These are phyloP conservation scores for Delphinella strobiligena DNA, from an alignment of 2,329 filamentous ascomycete genomes.

Conservation along the genomic window DNA sequence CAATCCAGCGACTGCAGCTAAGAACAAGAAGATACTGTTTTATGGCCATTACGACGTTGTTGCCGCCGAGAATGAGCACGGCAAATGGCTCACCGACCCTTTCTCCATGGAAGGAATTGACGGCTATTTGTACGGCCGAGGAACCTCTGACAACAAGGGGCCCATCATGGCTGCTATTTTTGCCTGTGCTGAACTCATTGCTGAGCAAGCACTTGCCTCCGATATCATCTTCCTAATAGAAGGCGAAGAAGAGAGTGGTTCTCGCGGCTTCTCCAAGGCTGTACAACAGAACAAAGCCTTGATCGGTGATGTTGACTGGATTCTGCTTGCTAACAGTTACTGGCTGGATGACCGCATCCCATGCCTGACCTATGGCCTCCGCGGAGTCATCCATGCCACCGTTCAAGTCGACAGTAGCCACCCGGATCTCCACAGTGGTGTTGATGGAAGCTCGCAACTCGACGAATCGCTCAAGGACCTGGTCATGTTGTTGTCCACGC, in stretches of 20 bases:
- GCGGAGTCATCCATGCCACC: conserved; percentile 88
- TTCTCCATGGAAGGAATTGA: conserved; percentile 84
- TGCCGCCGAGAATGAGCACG: conserved; percentile 67
- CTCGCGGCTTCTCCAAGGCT: conserved; percentile 76
- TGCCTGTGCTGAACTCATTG: conserved; percentile 77
- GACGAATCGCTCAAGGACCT: conserved; percentile 90
- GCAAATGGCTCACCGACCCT: conserved; percentile 77
- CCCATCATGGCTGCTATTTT: conserved; percentile 90
- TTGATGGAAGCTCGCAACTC: conserved; percentile 84
- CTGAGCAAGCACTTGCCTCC: conserved; percentile 70
- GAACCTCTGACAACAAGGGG: conserved; percentile 96
- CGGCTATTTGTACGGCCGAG: conserved; percentile 87
- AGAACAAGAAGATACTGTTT: conserved; percentile 79
- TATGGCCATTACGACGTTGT: conserved; percentile 99
- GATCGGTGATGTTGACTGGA: conserved; percentile 88
- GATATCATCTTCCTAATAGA: conserved; percentile 93
- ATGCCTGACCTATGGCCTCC: conserved; percentile 85
- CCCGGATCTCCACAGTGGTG: conserved; percentile 86
- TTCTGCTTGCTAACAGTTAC: conserved; percentile 92
- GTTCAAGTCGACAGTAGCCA: conserved; percentile 75
- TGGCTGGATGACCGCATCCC: conserved; percentile 96
- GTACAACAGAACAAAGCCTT: conserved; percentile 67
- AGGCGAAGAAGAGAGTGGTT: conserved; percentile 92
- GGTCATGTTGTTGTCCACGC: conserved; percentile 65
- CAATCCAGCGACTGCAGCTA: conserved; percentile 51